Base-by-base conservation (phyloP, 768 basidiomycete species). In the Amanita jacksonii region DNA sequence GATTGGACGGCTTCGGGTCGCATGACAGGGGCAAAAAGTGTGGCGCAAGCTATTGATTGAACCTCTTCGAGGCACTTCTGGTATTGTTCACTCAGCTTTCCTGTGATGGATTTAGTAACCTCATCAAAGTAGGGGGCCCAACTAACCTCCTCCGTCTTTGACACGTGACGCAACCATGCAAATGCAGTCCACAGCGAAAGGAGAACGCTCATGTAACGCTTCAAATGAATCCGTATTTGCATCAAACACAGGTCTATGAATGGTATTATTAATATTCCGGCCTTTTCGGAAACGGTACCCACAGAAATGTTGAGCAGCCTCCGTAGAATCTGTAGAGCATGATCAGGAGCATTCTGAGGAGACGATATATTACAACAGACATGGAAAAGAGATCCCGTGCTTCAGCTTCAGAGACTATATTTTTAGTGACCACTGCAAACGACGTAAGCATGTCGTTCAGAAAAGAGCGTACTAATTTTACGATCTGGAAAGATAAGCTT, bases 161-260 rank as follows among this genome's bases (percentile, higher is more conserved):
- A 92, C 87, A 46, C 84, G 78, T 9, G 90, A 84, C 3, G 88
- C 92, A 28, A 93, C 88, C 82, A 92, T 88, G 57, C 92, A 91
- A 25, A 97, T 93, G 16, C 82, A 79, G 52, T 93, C 81, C 18
- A 97, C 82, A 32, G 89, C 89, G 63, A 94, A 96, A 0, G 92
- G 93, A 41, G 91, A 94, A 37, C 92, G 80, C 46, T 83, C 77
- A 55, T 87, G 88, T 45, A 97, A 67, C 33, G 78, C 75, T 35
- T 92, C 86, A 61, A 78, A 96, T 0, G 87, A 91, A 60, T 97
- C 92, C n/a, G 74, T 66, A 33, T 65, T 72, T 3, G 70, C 73
- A 61, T 96, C 90, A 55, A 92, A 93, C 4, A 94, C 80, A 34
- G 93, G 87, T 30, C 73, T 75, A 44, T 19, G 32, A 40, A 49